These are phyloP conservation scores for Ascochyta clinopodiicola DNA, from an alignment of 2,329 filamentous ascomycete genomes.

Conservation along the genomic window DNA sequence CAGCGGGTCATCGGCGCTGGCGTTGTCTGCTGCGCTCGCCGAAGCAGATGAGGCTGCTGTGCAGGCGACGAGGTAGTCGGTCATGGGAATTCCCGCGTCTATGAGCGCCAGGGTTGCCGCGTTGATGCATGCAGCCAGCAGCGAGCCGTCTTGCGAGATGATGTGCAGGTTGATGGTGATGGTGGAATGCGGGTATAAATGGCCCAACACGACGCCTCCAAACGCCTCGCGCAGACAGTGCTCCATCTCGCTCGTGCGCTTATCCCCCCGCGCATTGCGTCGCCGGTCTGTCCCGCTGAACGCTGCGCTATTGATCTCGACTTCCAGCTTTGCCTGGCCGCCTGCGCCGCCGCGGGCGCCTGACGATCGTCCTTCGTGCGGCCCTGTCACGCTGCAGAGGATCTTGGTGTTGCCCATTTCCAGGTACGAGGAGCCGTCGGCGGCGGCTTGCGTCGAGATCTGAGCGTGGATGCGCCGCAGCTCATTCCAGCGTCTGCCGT, in stretches of 20 bases:
- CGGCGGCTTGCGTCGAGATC: conserved; percentile 89
- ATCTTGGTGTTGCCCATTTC: conserved; percentile 98
- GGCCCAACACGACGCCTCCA: conserved; percentile 77
- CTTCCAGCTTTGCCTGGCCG: conserved; percentile 71
- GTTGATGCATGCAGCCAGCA: conserved; percentile 89
- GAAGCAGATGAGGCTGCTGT: conserved; percentile 79
- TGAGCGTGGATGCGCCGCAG: conserved; percentile 86
- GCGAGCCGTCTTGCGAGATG: conserved; percentile 85
- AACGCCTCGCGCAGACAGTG: conserved; percentile 81
- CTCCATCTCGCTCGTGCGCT: conserved; percentile 80
- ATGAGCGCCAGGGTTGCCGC: conserved; percentile 89
- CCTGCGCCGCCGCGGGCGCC: conserved; percentile 56
- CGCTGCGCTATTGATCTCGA: conserved; percentile 84
- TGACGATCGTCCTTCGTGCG: conserved; percentile 69
- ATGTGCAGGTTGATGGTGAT: conserved; percentile 87
- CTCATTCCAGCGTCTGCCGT: conserved; percentile 95
- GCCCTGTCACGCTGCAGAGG: conserved; percentile 89
- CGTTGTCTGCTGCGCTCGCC: conserved; percentile 59
- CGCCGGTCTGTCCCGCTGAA: conserved; percentile 86
- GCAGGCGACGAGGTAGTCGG: conserved; percentile 86
- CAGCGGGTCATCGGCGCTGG: conserved; percentile 76
- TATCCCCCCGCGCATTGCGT: conserved; percentile 62
- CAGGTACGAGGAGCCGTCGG: conserved; percentile 90
- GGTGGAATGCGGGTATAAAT: conserved; percentile 86
- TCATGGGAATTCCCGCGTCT: conserved; percentile 95